Evolutionary conservation across 2,329 filamentous ascomycete genomes (phyloP), one percentile per base, ranked within the genome.

Genomic region (Venturia pyrina): DNA sequence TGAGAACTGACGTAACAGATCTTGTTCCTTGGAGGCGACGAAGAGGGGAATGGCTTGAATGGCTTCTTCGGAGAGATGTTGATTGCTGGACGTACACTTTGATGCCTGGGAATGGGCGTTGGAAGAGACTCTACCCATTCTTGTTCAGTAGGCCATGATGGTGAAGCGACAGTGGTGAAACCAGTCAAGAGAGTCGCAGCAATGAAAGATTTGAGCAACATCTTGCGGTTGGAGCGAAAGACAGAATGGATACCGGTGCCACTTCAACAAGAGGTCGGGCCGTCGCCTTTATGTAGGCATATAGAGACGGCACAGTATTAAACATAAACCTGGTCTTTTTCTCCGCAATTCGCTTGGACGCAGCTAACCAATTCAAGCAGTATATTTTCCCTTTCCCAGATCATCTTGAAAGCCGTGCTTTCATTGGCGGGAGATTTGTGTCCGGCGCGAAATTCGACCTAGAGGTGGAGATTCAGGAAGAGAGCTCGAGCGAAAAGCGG

Each of bases 1-100:
- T 77, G 76, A 44, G 75, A 69, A 40, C 75, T 69, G 24, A 80
- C 76, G 24, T 70, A 71, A 68, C 78, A 80, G 4, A 71, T 75
- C 69, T 73, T 77, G 34, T 69, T 73, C 24, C 78, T 71, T 8
- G 69, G 46, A 8, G 76, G 73, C 28, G 76, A 77, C 6, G 67
- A 19, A 2, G 74, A 73, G 59, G 74, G 73, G 59, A 77, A 71
- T 1, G 72, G 65, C 57, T 72, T 72, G 59, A 65, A 65, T 21
- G 64, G 64, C 32, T 50, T 28, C 32, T 40, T 61, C 2, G 57
- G 57, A 28, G 8, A 53, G 3, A 53, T 28, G 21, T 53, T 28
- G 48, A 53, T 4, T 4, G 28, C 21, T 17, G 48, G 48, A 28
- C 48, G 48, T 21, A n/a, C 10, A 24, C 21, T n/a, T 53, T 32